Evolutionary conservation across 108 stramenopile species (phyloP).

Genomic region (Conticribra weissflogii): DNA sequence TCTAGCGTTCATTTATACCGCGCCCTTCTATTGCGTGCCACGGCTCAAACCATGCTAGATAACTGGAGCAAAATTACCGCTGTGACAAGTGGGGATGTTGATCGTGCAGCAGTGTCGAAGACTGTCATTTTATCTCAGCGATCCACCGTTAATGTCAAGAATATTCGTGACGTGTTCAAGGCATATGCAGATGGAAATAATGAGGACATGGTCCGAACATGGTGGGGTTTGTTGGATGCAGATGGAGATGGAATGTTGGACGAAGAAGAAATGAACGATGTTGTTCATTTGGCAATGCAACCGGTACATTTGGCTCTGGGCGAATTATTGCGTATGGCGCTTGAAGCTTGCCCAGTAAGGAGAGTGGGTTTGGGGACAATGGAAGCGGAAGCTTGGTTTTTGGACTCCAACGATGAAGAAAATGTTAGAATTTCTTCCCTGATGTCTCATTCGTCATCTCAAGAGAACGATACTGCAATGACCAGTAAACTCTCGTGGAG

Average conservation of each 20-base stretch:
- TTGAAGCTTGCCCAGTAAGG: conserved; percentile 51
- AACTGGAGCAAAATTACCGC: conserved; percentile 65
- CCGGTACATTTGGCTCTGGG: conserved; percentile 63
- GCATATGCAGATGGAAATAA: conserved; percentile 51
- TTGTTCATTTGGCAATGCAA: conserved; percentile 59
- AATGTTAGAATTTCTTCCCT: conserved; percentile 1
- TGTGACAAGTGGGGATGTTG: conserved; percentile 74
- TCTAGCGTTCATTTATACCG: conserved; percentile 41
- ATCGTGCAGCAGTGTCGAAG: conserved; percentile 71
- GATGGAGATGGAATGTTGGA: conserved; percentile 85
- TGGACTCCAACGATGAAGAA: conserved; percentile 18
- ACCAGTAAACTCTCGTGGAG: conserved; percentile 59
- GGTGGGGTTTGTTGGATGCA: conserved; percentile 80
- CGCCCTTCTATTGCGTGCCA: conserved; percentile 39
- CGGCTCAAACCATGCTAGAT: conserved; percentile 40
- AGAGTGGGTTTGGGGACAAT: conserved; percentile 14
- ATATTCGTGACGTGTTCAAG: conserved; percentile 47
- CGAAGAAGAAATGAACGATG: conserved; percentile 81
- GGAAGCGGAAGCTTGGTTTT: conserved; percentile 36
- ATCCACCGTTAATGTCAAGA: conserved; percentile 21
- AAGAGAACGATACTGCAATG: not conserved
- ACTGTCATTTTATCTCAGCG: conserved; percentile 33
- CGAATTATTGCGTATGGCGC: conserved; percentile 37
- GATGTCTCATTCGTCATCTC: conserved; percentile 6
- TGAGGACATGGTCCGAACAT: conserved; percentile 59